A percentile compares a stretch with the other conserved stretches of the same genome.
Evolutionary conservation across 805 yeast genomes (phyloP).

Genomic region (Candida corydali): DNA sequence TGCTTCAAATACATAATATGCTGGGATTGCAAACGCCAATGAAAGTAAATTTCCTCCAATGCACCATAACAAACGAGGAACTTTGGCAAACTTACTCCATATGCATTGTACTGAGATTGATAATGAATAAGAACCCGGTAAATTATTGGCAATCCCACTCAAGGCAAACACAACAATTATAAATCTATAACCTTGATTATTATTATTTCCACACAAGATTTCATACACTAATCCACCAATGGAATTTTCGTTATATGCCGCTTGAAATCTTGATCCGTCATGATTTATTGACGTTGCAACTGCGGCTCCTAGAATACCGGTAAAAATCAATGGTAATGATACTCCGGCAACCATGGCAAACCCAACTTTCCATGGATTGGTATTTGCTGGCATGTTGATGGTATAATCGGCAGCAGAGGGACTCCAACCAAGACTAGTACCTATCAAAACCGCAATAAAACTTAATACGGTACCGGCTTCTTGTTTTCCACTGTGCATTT

Average conservation of each 20-base stretch:
- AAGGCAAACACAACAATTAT: conserved; percentile 28
- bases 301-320: conserved; percentile 30
- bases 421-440: conserved; percentile 30
- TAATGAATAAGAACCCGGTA: conserved; percentile 31
- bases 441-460: conserved; percentile 25
- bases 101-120: conserved; percentile 27
- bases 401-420: conserved; percentile 32
- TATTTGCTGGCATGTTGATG: conserved; percentile 26
- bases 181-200: conserved; percentile 27
- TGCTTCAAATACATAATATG: conserved; percentile 26
- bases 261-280: conserved; percentile 6
- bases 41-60: conserved; percentile 26
- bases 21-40: conserved; percentile 30
- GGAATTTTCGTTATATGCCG: conserved; percentile 19
- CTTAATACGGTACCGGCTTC: conserved; percentile 28
- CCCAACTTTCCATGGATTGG: conserved; percentile 24
- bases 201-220: conserved; percentile 22
- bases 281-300: conserved; percentile 20
- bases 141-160: conserved; percentile 27
- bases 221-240: conserved; percentile 29
- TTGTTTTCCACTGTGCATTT: conserved; percentile 22
- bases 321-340: conserved; percentile 22
- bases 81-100: conserved; percentile 25
- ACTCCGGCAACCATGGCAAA: conserved; percentile 24
- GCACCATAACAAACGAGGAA: conserved; percentile 35